Base-by-base conservation (phyloP, 139 green algal species). In the Asterochloris erici region DNA sequence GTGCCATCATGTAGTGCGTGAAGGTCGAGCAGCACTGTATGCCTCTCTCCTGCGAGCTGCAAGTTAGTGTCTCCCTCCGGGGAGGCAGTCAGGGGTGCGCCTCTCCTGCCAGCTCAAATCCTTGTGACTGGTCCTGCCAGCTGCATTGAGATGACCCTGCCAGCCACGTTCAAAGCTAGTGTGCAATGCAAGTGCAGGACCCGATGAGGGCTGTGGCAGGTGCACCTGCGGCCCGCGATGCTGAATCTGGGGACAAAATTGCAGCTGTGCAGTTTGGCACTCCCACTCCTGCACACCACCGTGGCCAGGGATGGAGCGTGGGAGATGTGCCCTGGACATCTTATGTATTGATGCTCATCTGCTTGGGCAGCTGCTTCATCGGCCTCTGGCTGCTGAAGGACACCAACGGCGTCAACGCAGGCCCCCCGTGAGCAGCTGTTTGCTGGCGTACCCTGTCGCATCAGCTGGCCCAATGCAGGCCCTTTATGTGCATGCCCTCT, bases 351-450 rank as follows among this genome's bases (percentile, higher is more conserved):
- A 81, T 78, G 23, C 6, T 75, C 63, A 70, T 80, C 63, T 85
- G 66, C 47, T 10, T 74, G 28, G 74, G 21, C n/a, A 66, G 47
- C 15, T 29, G 69, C 28, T 63, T 12, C 13, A 21, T 81, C 27
- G 82, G 82, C 64, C 27, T 75, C 29, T 79, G 75, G 82, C 75
- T 85, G 16, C 75, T 85, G 9, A 71, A 79, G 70, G 80, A 24
- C 62, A 68, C 66, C 11, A 54, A 77, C 14, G 68, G 29, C 79
- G 77, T 27, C 2, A 21, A 77, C 11, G 38, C 21, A 14, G n/a
- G 29, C 17, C 0, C 24, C 68, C 76, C 47, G 79, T 83, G 24
- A 83, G 78, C 19, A 21, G 21, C 66, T 71, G 6, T 21, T 71
- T 71, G 19, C 21, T 71, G 21, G 38, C 38, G 38, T 6, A 54